A percentile compares a stretch with the other conserved stretches of the same genome.
Evolutionary conservation across 2,329 filamentous ascomycete genomes (phyloP).

Genomic region (Fusarium sp.): DNA sequence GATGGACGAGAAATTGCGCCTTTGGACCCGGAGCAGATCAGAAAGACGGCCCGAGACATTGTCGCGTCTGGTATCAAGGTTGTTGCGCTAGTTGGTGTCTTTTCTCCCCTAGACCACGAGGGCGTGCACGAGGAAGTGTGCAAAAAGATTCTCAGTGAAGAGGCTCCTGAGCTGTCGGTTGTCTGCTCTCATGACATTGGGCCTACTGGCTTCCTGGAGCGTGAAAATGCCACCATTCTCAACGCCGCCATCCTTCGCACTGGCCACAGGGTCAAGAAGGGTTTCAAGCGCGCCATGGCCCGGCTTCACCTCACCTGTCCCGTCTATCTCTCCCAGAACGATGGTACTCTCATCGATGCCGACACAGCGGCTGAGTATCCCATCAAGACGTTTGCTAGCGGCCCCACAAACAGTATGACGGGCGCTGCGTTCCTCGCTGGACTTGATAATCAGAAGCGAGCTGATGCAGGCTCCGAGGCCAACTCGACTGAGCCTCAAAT

Average conservation of each 20-base stretch:
- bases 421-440: constrained; percentile 70
- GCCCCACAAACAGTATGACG: constrained; percentile 69
- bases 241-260: constrained; percentile 68
- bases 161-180: constrained; percentile 54
- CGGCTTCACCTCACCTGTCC: constrained; percentile 60
- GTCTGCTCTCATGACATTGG: constrained; percentile 63
- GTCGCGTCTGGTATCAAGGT: constrained; percentile 54
- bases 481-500: constrained; percentile 49
- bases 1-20: constrained; percentile 62
- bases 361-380: constrained; percentile 64
- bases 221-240: constrained; percentile 70
- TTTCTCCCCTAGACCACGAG: constrained; percentile 62
- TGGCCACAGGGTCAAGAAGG: constrained; percentile 62
- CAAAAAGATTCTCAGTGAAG: constrained; percentile 55
- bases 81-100: constrained; percentile 62
- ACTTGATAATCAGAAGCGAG: constrained; percentile 53
- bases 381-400: constrained; percentile 68
- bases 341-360: constrained; percentile 67
- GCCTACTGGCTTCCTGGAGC: constrained; percentile 60
- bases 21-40: constrained; percentile 57
- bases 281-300: constrained; percentile 64
- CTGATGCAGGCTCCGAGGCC: neutral
- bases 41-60: constrained; percentile 52
- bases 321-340: constrained; percentile 68
- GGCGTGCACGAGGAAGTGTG: constrained; percentile 59